These are phyloP conservation scores for Dionaea muscipula DNA, from an alignment of 179 eudicot species.

Conservation along the genomic window DNA sequence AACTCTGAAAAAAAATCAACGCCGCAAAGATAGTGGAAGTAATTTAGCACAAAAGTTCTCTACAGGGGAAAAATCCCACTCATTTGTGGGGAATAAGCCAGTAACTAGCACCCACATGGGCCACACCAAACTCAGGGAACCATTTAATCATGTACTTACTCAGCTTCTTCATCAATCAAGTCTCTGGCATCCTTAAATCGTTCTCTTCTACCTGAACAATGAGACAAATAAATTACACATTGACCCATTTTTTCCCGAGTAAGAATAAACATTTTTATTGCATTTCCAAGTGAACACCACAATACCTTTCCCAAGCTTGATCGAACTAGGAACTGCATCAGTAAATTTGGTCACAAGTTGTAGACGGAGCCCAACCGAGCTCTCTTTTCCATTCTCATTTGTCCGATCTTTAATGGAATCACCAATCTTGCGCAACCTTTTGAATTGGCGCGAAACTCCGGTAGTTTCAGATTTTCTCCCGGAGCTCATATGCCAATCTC, in stretches of 20 bases:
- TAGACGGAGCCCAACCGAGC: slow-evolving; percentile 10
- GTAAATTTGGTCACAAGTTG: slow-evolving; percentile 12
- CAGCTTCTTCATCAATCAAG: slow-evolving; percentile 83
- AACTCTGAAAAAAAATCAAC: slow-evolving; percentile 41
- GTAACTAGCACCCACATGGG: too few relatives aligned
- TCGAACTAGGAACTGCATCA: slow-evolving; percentile 8
- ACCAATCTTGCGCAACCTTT: slow-evolving; percentile 61
- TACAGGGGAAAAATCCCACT: neutral
- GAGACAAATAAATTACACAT: slow-evolving; percentile 6
- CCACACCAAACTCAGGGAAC: neutral
- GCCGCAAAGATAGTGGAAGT: neutral
- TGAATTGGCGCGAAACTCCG: slow-evolving; percentile 35
- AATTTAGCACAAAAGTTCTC: neutral
- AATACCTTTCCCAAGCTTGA: slow-evolving; percentile 23
- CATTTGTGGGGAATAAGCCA: too few relatives aligned
- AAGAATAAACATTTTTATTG: neutral
- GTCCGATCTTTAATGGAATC: slow-evolving; percentile 24
- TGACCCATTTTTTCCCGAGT: neutral
- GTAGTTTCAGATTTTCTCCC: slow-evolving; percentile 33
- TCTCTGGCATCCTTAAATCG: slow-evolving; percentile 35
- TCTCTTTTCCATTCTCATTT: slow-evolving; percentile 13
- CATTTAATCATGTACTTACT: slow-evolving; percentile 38
- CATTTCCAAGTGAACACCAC: neutral
- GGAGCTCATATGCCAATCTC: slow-evolving; percentile 57
- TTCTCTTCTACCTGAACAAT: slow-evolving; percentile 39